phyloP scores from a whole-genome alignment of 2,329 filamentous ascomycete species.

The Colletotrichum chlorophyti region DNA sequence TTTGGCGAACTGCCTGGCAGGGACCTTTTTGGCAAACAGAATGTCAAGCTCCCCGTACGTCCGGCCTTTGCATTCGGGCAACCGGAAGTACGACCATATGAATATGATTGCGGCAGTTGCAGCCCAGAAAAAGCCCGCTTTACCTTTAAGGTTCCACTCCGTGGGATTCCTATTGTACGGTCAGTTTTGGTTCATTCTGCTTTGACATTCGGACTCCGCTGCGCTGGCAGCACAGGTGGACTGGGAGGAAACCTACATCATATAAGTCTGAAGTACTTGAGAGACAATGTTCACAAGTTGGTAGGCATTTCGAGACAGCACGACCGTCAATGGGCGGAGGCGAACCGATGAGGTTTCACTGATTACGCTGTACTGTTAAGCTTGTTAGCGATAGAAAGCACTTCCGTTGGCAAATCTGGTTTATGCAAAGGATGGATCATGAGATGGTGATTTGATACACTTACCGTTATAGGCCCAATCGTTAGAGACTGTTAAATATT shows the following conservation, averaged over 20 bases:
- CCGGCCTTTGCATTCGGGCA: constrained; percentile 58
- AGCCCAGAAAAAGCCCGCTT: constrained; percentile 52
- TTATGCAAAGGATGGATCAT: no score
- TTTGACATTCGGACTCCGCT: no score
- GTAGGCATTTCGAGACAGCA: constrained; percentile 49
- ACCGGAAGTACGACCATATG: constrained; percentile 57
- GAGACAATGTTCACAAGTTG: constrained; percentile 47
- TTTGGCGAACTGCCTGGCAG: constrained; percentile 46
- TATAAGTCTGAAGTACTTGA: constrained; percentile 43
- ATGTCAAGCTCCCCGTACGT: constrained; percentile 61
- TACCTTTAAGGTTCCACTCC: constrained; percentile 47
- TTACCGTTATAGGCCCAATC: constrained; percentile 52
- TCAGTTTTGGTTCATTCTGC: not conserved
- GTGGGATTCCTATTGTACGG: constrained; percentile 33
- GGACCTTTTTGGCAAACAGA: constrained; percentile 52
- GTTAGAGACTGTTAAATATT: constrained; percentile 39
- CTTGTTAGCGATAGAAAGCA: not conserved
- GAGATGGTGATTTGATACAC: constrained; percentile 20
- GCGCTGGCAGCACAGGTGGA: no score
- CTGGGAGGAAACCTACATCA: constrained; percentile 28
- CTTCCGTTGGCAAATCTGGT: no score
- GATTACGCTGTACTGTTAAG: constrained; percentile 46
- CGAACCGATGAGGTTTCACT: constrained; percentile 52
- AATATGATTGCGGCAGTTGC: constrained; percentile 50
- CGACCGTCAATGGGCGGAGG: constrained; percentile 52